Evolutionary conservation across 75 land plant genomes (phyloP).

Genomic region (Picea sitchensis): DNA sequence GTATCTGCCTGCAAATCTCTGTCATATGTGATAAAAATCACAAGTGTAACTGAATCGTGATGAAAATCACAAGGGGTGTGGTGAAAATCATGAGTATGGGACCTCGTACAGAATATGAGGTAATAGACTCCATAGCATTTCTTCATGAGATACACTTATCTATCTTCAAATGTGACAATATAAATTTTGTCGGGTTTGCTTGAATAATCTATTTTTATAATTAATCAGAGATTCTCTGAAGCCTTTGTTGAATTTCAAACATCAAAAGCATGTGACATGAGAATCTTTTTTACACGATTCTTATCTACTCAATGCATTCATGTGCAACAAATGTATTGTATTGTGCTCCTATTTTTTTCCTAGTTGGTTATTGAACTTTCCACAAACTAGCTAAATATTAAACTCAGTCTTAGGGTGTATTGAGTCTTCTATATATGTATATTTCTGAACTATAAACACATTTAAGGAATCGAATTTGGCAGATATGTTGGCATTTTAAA

Average conservation of each 20-base stretch:
- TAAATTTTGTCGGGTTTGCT: background rate
- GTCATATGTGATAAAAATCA: no score
- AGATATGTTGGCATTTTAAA: constrained; percentile 66
- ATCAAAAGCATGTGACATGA: background rate
- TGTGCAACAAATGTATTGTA: background rate
- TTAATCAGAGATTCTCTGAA: background rate
- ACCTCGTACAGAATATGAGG: no score
- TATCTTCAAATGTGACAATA: background rate
- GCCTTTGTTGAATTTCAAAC: background rate
- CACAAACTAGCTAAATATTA: background rate
- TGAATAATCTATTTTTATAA: background rate
- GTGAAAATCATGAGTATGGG: no score
- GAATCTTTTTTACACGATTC: background rate
- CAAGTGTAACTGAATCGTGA: no score
- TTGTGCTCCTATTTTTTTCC: background rate
- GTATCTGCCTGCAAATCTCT: no score
- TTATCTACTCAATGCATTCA: no score
- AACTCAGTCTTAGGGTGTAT: background rate
- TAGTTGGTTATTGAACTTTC: background rate
- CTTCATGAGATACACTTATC: background rate
- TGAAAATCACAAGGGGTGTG: background rate
- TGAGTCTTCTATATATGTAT: background rate
- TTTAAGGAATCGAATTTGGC: background rate
- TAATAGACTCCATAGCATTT: background rate
- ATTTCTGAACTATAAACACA: background rate